Evolutionary conservation across 805 yeast genomes (phyloP), one percentile per base, ranked within the genome.

Genomic region (Candida golubevii): DNA sequence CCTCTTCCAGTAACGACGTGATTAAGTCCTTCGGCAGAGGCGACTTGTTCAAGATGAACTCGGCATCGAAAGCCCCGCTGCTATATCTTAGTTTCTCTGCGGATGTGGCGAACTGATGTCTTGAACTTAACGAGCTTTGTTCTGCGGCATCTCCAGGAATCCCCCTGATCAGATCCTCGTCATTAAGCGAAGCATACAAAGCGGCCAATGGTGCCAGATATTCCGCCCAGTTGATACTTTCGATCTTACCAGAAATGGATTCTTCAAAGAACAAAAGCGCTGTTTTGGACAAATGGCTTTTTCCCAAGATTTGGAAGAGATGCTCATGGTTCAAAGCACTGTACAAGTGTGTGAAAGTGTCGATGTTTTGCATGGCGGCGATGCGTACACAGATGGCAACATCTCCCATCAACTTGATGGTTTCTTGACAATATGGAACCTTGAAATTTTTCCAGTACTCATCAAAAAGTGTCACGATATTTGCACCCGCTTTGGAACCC

Each of bases 131-230:
- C 0, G 86, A 83, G 46, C 73, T 73, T 0, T 69, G 68, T 6
- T 88, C 55, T 0, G 80, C 66, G 1, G 84, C 75, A 15, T 72
- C 67, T 11, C 76, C 73, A 0, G 90, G 88, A 8, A 86, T 61
- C 0, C 95, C 95, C 51, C 73, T 72, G 6, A 77, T 58, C 33
- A 86, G 61, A 58, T 88, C 96, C 3, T 70, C 65, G 45, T 84
- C 88, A 39, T 76, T 79, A 3, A 88, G 66, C 0, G 71, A 57
- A 6, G 68, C 65, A 58, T 82, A 86, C 1, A 84, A 66, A 0
- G 45, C 36, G 4, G 62, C 38, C 32, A 54, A 33, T 1, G 48
- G 8, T 7, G 38, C 29, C 11, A 45, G 35, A 26, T 37, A 35
- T 1, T 9, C 7, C 4, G 29, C 10, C 46, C 47, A 41, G 28